Percentiles rank a stretch among this genome's conserved stretches.
Conservation (phyloP, 495 filamentous ascomycete species). For the Cladorrhinum samala region DNA sequence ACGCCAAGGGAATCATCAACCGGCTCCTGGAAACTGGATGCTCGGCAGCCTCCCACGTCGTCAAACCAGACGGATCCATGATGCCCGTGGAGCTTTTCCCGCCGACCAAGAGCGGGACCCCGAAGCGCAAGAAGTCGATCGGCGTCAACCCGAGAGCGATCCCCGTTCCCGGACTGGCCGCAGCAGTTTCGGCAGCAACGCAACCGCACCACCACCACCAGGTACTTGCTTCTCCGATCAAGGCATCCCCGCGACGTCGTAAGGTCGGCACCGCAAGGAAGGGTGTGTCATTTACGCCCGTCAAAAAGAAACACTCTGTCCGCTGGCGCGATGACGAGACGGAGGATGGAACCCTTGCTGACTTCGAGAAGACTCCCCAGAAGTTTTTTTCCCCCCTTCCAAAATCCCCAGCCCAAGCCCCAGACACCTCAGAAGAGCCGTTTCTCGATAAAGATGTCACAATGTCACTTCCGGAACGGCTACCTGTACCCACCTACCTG, state of each 20-base stretch:
- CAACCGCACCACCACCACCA: conserved; percentile 22
- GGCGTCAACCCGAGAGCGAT: conserved; percentile 26
- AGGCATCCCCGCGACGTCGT: conserved; percentile 73
- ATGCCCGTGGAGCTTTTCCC: conserved; percentile 59
- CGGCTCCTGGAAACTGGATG: conserved; percentile 73
- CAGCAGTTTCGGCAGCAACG: conserved; percentile 28
- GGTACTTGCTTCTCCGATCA: conserved; percentile 46
- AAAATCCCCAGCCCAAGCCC: conserved; percentile 31
- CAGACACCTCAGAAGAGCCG: conserved; percentile 19
- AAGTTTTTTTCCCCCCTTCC: conserved; percentile 51
- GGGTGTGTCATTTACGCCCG: conserved; percentile 70
- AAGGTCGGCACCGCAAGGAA: conserved; percentile 67
- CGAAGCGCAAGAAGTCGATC: conserved; percentile 64
- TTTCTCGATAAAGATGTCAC: conserved; percentile 18
- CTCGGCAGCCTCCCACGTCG: conserved; percentile 66
- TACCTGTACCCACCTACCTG: conserved; percentile 35
- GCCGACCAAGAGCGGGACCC: conserved; percentile 62
- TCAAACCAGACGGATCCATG: conserved; percentile 79
- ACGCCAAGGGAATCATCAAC: conserved; percentile 70
- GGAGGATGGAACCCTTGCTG: conserved; percentile 71
- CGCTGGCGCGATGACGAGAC: conserved; percentile 90
- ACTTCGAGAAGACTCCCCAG: conserved; percentile 83
- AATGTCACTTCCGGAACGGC: too few species aligned
- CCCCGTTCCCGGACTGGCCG: conserved; percentile 29
- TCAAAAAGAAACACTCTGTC: conserved; percentile 78